These are phyloP conservation scores for Jatropha multifida DNA, from an alignment of 441 rosid genomes.

Conservation along the genomic window DNA sequence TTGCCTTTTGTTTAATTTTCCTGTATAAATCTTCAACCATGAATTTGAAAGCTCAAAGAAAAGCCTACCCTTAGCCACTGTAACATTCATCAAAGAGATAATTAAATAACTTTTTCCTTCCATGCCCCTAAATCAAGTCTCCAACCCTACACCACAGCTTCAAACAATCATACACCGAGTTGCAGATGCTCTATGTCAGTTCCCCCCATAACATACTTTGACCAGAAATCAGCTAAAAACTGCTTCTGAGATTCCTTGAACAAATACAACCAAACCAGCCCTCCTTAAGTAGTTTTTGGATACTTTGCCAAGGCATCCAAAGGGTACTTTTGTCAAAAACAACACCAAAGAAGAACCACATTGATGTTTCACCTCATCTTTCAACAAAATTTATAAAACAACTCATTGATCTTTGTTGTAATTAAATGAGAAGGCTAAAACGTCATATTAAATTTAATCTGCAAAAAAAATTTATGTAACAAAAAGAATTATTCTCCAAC, in stretches of 20 bases:
- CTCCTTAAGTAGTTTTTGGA: not conserved
- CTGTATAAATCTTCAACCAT: not conserved
- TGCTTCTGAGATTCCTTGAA: not conserved
- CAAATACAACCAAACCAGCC: not conserved
- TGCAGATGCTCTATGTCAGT: not conserved
- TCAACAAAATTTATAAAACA: not conserved
- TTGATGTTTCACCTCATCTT: not conserved
- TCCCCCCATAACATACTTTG: not conserved
- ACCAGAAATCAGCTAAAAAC: not conserved
- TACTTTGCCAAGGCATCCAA: not conserved
- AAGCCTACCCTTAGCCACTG: not conserved
- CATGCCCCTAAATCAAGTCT: not conserved
- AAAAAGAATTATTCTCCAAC: not conserved
- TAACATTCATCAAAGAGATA: not conserved
- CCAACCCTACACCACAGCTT: not conserved
- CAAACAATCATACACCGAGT: not conserved
- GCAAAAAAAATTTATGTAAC: not conserved
- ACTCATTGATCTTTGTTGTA: not conserved
- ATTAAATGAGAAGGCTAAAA: not conserved
- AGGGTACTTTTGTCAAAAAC: not conserved
- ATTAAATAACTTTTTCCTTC: not conserved
- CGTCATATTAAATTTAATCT: not conserved
- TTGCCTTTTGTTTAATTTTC: not conserved
- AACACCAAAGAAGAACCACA: not conserved
- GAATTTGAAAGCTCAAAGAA: not conserved